Conservation (phyloP, 768 basidiomycete species). For the Podaxis carcinomalis region DNA sequence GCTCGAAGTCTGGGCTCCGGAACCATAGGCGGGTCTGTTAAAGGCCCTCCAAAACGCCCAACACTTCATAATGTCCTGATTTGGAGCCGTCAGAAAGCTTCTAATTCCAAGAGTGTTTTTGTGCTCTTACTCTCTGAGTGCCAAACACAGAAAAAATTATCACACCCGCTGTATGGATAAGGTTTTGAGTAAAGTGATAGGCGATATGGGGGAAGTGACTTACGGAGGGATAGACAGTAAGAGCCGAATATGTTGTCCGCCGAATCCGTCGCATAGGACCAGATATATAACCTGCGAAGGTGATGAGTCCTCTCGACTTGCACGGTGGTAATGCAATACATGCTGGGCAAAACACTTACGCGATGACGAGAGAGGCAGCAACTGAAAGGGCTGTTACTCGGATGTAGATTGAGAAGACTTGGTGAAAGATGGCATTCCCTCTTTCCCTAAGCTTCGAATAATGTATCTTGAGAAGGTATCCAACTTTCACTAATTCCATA, state of each 20-base stretch:
- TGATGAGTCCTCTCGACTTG: background rate
- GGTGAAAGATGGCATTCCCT: background rate
- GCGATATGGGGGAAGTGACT: background rate
- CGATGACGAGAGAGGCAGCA: background rate
- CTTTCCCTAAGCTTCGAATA: background rate
- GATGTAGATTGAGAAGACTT: background rate
- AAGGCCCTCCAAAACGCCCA: conserved; percentile 5
- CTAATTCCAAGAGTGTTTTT: no score
- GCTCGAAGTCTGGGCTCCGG: background rate
- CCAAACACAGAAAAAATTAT: conserved; percentile 3
- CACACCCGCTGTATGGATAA: background rate
- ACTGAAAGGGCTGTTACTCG: background rate
- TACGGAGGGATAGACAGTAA: conserved; percentile 4
- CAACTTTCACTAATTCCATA: background rate
- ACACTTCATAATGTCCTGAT: conserved; percentile 3
- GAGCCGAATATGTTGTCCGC: background rate
- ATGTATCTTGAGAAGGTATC: background rate
- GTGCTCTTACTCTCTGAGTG: background rate
- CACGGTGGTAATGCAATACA: no score
- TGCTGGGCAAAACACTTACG: background rate
- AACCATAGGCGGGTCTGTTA: background rate
- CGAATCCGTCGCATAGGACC: background rate
- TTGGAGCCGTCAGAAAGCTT: background rate
- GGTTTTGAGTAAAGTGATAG: background rate
- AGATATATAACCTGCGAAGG: conserved; percentile 1